phyloP scores from a whole-genome alignment of 148 eudicot genomes.

The Rheum nobile region DNA sequence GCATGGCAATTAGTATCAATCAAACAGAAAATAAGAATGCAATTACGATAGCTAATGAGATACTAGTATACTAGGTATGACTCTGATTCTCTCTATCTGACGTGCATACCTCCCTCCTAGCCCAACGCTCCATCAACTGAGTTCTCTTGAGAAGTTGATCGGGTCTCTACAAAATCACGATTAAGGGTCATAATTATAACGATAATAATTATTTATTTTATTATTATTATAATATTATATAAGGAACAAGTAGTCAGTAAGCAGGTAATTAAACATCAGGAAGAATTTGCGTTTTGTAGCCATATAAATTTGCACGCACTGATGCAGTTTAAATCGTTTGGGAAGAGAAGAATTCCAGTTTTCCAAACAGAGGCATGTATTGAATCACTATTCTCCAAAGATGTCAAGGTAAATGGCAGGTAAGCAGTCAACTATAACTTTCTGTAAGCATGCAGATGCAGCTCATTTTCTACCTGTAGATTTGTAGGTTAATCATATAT shows the following conservation, averaged over 20 bases:
- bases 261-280: not conserved
- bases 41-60: not conserved
- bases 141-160: constrained; percentile 90
- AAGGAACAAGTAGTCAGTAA: not conserved
- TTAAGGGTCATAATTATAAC: not conserved
- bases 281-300: not conserved
- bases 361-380: not conserved
- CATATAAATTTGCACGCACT: not conserved
- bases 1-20: not conserved
- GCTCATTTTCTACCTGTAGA: not conserved
- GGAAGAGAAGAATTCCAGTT: not conserved
- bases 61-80: not conserved
- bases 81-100: not conserved
- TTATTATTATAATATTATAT: not conserved
- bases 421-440: not conserved
- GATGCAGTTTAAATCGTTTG: not conserved
- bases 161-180: constrained; percentile 51
- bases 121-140: constrained; percentile 99
- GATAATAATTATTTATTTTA: too few relatives aligned
- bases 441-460: not conserved
- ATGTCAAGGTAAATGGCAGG: not conserved
- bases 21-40: not conserved
- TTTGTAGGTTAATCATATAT: not conserved
- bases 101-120: constrained; percentile 84
- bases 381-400: not conserved